A percentile compares a stretch with the other conserved stretches of the same genome.
These are phyloP conservation scores for Colletotrichum eremochloae DNA, from an alignment of 2,329 filamentous ascomycete genomes.

Conservation along the genomic window DNA sequence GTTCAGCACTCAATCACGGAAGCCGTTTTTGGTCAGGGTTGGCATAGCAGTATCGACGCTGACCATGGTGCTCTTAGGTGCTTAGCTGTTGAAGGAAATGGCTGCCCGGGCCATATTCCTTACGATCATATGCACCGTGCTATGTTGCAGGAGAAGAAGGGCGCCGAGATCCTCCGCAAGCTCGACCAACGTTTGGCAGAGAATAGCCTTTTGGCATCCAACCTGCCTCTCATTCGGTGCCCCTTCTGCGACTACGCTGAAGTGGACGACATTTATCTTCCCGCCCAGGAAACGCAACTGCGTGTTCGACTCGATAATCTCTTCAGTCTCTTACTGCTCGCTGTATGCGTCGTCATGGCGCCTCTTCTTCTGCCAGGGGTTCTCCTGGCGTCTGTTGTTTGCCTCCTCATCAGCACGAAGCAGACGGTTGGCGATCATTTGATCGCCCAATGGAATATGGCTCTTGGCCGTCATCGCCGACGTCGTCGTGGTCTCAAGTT, in stretches of 20 bases:
- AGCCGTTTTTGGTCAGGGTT: conserved; percentile 93
- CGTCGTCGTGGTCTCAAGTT: conserved; percentile 82
- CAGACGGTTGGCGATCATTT: conserved; percentile 58
- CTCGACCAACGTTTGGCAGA: conserved; percentile 85
- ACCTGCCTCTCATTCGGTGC: conserved; percentile 83
- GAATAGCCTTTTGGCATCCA: conserved; percentile 79
- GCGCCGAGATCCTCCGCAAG: conserved; percentile 77
- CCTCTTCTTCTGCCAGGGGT: conserved; percentile 68
- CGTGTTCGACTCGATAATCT: conserved; percentile 67
- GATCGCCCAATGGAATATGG: conserved; percentile 65
- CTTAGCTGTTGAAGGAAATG: conserved; percentile 78
- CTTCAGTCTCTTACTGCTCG: conserved; percentile 63
- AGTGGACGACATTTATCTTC: conserved; percentile 81
- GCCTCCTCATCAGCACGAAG: conserved; percentile 59
- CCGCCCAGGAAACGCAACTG: conserved; percentile 66
- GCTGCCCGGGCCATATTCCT: conserved; percentile 82
- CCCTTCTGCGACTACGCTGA: conserved; percentile 95
- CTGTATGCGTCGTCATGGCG: conserved; percentile 66
- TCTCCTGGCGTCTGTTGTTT: conserved; percentile 60
- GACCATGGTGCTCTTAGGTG: conserved; percentile 83
- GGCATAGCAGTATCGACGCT: conserved; percentile 83
- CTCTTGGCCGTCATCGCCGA: conserved; percentile 76
- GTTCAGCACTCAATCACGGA: conserved; percentile 86
- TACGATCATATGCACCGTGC: conserved; percentile 78
- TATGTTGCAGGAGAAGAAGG: conserved; percentile 77